Conservation (phyloP, 129 eudicot genomes). For the Erigeron canadensis region DNA sequence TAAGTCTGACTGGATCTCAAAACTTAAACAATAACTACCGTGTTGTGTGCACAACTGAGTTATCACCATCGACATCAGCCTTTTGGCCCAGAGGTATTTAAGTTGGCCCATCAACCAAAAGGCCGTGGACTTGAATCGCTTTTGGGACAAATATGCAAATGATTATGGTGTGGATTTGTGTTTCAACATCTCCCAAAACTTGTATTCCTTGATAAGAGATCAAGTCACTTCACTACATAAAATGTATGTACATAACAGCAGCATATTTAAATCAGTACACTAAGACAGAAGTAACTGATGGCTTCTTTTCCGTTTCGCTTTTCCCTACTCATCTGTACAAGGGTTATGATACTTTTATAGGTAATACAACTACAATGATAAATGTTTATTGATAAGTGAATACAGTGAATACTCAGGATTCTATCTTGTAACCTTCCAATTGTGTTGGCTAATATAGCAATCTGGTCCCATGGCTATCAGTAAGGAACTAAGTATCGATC, state of each 20-base stretch:
- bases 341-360: slow-evolving; percentile 26
- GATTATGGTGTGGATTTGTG: slow-evolving; percentile 12
- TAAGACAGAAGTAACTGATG: slow-evolving; percentile 12
- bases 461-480: slow-evolving; percentile 10
- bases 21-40: neutral
- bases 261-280: slow-evolving; percentile 13
- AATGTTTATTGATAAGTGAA: neutral
- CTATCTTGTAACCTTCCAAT: neutral
- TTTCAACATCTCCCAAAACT: too few relatives aligned
- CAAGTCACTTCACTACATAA: neutral
- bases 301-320: slow-evolving; percentile 29
- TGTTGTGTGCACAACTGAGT: neutral
- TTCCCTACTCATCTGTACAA: slow-evolving; percentile 38
- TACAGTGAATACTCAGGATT: neutral
- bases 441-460: neutral
- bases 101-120: too few relatives aligned
- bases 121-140: too few relatives aligned
- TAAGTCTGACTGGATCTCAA: neutral
- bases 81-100: too few relatives aligned
- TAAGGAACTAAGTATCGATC: slow-evolving; percentile 39
- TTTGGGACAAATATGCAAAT: neutral
- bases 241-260: neutral
- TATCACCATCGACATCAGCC: neutral
- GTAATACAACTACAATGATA: neutral
- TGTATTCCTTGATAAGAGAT: neutral